Evolutionary conservation across 73 alveolate genomes (phyloP), one percentile per base, ranked within the genome.

Genomic region (Paramecium caudatum): DNA sequence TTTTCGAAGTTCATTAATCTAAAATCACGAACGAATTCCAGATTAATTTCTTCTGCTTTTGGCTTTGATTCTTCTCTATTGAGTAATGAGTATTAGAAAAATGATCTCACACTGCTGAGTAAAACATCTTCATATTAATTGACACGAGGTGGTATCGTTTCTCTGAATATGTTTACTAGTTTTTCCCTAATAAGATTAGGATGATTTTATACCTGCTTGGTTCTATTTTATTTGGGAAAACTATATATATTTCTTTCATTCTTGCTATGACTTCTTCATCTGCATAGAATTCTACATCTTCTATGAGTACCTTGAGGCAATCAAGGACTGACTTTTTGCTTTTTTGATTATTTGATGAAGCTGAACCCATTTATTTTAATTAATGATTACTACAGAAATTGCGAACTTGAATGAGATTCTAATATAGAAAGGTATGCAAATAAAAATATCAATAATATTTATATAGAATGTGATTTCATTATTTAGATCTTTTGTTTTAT

Each of bases 1-100:
- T 55, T 55, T 0, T 55, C 46, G 13, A 55, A 55, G 30, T 55
- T 55, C 80, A 55, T 55, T 8, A 55, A 55, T 55, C 80, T 55
- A 55, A 55, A 55, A 27, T 55, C 30, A 17, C 80, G 23, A 12
- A 55, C 80, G 12, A 55, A 55, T 10, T 55, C 46, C 30, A 43
- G 5, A 23, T 55, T 43, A 27, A 55, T 23, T 19, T 23, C 30
- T 0, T n/a, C n/a, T n/a, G n/a, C n/a, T n/a, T n/a, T n/a, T n/a
- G n/a, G n/a, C n/a, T n/a, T n/a, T n/a, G n/a, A n/a, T n/a, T n/a
- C n/a, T n/a, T n/a, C n/a, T n/a, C 30, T 23, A 6, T 19, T 6
- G 12, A 55, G 23, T 55, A 55, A 55, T 17, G 36, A 55, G 1
- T 21, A 55, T 55, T 55, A 55, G 30, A 55, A 23, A 3, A 7